A percentile compares a stretch with the other conserved stretches of the same genome.
These are phyloP conservation scores for Cercospora citrullina DNA, from an alignment of 2,329 filamentous ascomycete genomes.

Conservation along the genomic window DNA sequence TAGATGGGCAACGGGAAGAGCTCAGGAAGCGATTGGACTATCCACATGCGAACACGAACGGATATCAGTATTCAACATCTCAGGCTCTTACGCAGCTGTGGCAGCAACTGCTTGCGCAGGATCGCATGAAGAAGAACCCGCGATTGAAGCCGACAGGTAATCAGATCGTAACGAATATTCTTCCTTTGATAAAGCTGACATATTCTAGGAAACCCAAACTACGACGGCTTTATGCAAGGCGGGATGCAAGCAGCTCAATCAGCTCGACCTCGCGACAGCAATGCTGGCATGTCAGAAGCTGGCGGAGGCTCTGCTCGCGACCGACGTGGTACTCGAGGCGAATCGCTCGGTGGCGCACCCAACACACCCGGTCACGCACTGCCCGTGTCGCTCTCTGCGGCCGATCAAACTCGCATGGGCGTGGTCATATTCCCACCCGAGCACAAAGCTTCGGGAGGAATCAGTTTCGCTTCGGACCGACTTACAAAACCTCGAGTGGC, in stretches of 20 bases:
- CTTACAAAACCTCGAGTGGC: constrained; percentile 75
- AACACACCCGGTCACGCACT: constrained; percentile 43
- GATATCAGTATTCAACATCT: constrained; percentile 69
- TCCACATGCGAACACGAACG: constrained; percentile 63
- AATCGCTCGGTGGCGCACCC: constrained; percentile 41
- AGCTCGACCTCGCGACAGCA: constrained; percentile 47
- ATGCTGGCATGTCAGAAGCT: constrained; percentile 36
- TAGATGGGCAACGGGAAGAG: constrained; percentile 83
- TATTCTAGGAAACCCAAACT: constrained; percentile 27
- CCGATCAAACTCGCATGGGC: constrained; percentile 77
- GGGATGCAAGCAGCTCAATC: constrained; percentile 25
- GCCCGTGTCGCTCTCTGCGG: constrained; percentile 63
- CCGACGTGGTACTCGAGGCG: constrained; percentile 37
- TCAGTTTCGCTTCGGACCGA: constrained; percentile 84
- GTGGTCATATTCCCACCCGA: constrained; percentile 62
- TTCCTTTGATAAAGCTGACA: not conserved
- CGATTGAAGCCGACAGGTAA: constrained; percentile 40
- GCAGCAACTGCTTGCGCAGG: constrained; percentile 76
- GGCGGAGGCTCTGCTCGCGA: constrained; percentile 19
- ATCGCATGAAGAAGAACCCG: constrained; percentile 85
- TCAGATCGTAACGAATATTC: not conserved
- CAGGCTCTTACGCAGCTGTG: constrained; percentile 76
- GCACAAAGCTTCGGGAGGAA: constrained; percentile 80
- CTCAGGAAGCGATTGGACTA: constrained; percentile 79
- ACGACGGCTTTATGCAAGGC: constrained; percentile 23